These are phyloP conservation scores for Elaeagnus macrophylla DNA, from an alignment of 306 rosid genomes.

Conservation along the genomic window DNA sequence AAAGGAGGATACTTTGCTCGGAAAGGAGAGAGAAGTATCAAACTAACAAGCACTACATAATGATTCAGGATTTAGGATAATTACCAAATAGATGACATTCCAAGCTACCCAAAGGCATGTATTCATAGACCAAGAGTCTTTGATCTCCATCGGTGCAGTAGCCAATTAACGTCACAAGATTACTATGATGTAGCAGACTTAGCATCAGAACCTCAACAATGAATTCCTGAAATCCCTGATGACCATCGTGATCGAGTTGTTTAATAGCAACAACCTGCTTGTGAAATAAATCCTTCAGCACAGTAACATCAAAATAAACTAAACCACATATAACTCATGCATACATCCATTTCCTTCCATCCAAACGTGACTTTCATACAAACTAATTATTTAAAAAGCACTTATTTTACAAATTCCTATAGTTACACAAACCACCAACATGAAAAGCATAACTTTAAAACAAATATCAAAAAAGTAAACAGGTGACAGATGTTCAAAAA, in stretches of 20 bases:
- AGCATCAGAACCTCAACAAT: constrained; percentile 92
- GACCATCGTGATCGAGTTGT: constrained; percentile 73
- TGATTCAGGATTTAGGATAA: neutral
- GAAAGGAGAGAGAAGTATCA: too few species aligned
- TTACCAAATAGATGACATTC: constrained; percentile 81
- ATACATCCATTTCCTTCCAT: neutral
- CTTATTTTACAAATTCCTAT: too few species aligned
- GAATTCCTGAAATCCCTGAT: constrained; percentile 90
- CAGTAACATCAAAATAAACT: neutral
- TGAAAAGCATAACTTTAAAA: neutral
- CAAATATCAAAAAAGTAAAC: neutral
- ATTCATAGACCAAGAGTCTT: constrained; percentile 81
- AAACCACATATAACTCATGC: neutral
- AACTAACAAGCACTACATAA: too few species aligned
- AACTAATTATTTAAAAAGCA: too few species aligned
- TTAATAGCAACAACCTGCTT: constrained; percentile 81
- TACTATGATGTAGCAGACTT: constrained; percentile 77
- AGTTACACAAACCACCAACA: too few species aligned
- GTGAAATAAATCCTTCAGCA: neutral
- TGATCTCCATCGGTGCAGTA: constrained; percentile 97
- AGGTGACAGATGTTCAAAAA: neutral
- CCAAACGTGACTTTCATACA: too few species aligned
- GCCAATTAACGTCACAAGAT: constrained; percentile 82
- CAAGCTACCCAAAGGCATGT: constrained; percentile 76
- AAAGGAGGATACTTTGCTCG: too few species aligned